These are phyloP conservation scores for Spiraea crenata DNA, from an alignment of 331 rosid species.

Conservation along the genomic window DNA sequence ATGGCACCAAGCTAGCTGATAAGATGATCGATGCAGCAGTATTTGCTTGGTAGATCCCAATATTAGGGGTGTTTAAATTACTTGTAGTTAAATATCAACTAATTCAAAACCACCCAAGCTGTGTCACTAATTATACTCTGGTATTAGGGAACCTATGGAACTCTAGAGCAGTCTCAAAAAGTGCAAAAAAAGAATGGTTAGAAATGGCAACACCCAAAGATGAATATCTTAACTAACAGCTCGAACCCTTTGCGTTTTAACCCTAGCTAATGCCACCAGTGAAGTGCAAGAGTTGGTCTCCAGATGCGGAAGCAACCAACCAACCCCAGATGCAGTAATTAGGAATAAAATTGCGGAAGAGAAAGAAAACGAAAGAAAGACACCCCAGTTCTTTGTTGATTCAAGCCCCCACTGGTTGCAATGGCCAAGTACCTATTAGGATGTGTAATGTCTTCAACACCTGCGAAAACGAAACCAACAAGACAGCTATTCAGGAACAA, in stretches of 20 bases:
- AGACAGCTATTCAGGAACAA: background rate
- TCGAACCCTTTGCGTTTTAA: background rate
- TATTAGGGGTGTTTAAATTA: background rate
- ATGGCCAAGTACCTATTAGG: conserved; percentile 73
- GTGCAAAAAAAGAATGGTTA: background rate
- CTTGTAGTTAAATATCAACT: background rate
- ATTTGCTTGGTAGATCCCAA: background rate
- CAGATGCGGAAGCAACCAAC: background rate
- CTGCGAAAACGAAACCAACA: conserved; percentile 49
- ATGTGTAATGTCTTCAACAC: conserved; percentile 49
- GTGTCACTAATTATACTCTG: background rate
- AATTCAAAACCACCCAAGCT: background rate
- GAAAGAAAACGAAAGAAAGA: conserved; percentile 16
- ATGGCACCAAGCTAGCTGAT: background rate
- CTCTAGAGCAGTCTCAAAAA: background rate
- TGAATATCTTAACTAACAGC: background rate
- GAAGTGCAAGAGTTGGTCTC: background rate
- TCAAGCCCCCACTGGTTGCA: conserved; percentile 98
- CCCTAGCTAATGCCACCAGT: background rate
- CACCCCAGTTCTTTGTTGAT: conserved; percentile 99
- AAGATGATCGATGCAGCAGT: background rate
- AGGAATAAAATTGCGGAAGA: conserved; percentile 1
- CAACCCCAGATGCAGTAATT: background rate
- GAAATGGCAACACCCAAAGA: conserved; percentile 2
- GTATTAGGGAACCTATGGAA: background rate